Conservation (phyloP, 768 basidiomycete species). For the Sporobolomyces phaffii region DNA sequence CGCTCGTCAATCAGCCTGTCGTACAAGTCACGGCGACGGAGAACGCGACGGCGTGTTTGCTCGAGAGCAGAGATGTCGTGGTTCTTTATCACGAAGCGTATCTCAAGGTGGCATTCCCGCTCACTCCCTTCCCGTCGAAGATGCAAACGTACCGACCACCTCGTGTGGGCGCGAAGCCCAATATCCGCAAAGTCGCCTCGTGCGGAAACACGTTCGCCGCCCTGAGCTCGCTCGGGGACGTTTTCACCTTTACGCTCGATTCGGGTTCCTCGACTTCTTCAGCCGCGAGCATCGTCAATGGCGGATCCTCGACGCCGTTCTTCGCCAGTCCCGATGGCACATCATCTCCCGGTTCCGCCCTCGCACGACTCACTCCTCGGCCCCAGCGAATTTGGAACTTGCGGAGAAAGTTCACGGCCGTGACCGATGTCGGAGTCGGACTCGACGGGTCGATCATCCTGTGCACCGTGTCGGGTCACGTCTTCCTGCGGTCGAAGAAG, state of each 20-base stretch:
- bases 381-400: slow-evolving; percentile 89
- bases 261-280: slow-evolving; percentile 39
- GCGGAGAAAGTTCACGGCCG: slow-evolving; percentile 75
- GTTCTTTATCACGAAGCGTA: slow-evolving; percentile 72
- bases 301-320: neutral
- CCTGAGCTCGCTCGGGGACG: slow-evolving; percentile 77
- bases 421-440: slow-evolving; percentile 81
- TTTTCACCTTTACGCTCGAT: slow-evolving; percentile 67
- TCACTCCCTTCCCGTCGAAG: slow-evolving; percentile 66
- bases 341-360: slow-evolving; percentile 12
- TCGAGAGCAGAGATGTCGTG: slow-evolving; percentile 71
- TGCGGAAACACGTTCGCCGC: slow-evolving; percentile 78
- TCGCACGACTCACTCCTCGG: slow-evolving; percentile 46
- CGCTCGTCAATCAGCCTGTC: slow-evolving; percentile 66
- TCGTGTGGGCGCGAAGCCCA: slow-evolving; percentile 62
- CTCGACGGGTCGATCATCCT: slow-evolving; percentile 81
- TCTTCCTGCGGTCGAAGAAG: slow-evolving; percentile 70
- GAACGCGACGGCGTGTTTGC: slow-evolving; percentile 69
- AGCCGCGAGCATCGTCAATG: neutral
- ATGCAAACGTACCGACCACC: slow-evolving; percentile 75
- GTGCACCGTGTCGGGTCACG: slow-evolving; percentile 90
- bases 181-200: slow-evolving; percentile 69
- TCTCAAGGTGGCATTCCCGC: slow-evolving; percentile 75
- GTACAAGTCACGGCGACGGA: slow-evolving; percentile 71
- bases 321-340: slow-evolving; percentile 1